These are phyloP conservation scores for Tothia fuscella DNA, from an alignment of 2,329 filamentous ascomycete species.

Conservation along the genomic window DNA sequence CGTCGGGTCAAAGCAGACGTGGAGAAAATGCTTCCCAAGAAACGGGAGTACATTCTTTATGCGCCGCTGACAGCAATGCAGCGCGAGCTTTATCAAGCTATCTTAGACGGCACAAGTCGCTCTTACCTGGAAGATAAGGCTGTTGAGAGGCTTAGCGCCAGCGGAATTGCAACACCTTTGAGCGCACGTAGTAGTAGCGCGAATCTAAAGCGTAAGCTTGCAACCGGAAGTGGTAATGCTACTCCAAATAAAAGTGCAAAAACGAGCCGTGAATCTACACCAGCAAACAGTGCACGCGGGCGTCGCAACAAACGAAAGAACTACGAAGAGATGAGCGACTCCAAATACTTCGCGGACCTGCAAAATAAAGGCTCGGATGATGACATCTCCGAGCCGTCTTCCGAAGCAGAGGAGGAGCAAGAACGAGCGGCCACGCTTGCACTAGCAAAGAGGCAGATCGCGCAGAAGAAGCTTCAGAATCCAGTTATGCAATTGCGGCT, in stretches of 20 bases:
- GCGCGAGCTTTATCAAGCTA: conserved; percentile 78
- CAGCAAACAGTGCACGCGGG: conserved; percentile 42
- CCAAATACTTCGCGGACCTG: conserved; percentile 70
- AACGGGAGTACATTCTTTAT: conserved; percentile 91
- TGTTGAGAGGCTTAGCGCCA: conserved; percentile 47
- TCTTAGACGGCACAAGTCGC: conserved; percentile 42
- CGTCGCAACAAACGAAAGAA: conserved; percentile 45
- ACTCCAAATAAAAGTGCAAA: conserved; percentile 57
- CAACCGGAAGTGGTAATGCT: conserved; percentile 25
- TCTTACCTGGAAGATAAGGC: conserved; percentile 63
- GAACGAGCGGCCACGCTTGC: conserved; percentile 57
- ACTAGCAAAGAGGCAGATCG: conserved; percentile 76
- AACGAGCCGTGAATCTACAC: conserved; percentile 64
- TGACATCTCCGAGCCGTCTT: conserved; percentile 25
- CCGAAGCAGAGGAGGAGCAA: conserved; percentile 46
- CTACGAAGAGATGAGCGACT: conserved; percentile 64
- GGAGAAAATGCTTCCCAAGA: conserved; percentile 81
- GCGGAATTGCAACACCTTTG: conserved; percentile 36
- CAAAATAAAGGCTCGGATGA: conserved; percentile 43
- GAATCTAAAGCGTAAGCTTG: conserved; percentile 47
- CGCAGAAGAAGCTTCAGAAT: conserved; percentile 84
- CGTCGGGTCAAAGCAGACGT: conserved; percentile 89
- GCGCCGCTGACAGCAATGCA: conserved; percentile 86
- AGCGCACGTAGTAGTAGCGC: conserved; percentile 31
- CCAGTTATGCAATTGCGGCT: conserved; percentile 83